Conservation (phyloP, 2,329 filamentous ascomycete genomes). For the Bipolaris gigantea region DNA sequence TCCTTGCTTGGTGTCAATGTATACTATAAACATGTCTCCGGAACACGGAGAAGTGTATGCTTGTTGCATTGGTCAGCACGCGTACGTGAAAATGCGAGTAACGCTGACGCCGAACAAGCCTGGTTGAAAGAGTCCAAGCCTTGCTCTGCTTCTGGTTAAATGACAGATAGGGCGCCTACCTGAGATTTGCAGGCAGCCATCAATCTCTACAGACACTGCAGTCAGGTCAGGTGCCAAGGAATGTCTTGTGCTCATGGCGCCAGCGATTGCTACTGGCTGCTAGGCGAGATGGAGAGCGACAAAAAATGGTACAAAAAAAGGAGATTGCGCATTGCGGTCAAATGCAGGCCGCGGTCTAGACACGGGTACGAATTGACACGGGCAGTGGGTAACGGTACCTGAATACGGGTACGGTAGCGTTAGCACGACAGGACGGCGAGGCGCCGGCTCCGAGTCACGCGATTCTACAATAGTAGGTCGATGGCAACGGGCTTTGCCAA, state of each 20-base stretch:
- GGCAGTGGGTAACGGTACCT: not conserved
- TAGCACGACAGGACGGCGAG: not conserved
- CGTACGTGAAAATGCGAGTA: not conserved
- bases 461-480: slow-evolving; percentile 5
- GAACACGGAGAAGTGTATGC: not conserved
- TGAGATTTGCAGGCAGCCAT: not conserved
- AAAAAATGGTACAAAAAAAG: slow-evolving; percentile 12
- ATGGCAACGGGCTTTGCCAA: not conserved
- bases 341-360: slow-evolving; percentile 1
- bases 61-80: not conserved
- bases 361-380: slow-evolving; percentile 1
- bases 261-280: slow-evolving; percentile 10
- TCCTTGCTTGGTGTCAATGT: not conserved
- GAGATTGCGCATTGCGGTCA: slow-evolving; percentile 19
- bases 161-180: not conserved
- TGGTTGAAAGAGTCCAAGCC: not conserved
- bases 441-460: slow-evolving; percentile 13
- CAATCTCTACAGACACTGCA: slow-evolving; percentile 8
- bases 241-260: slow-evolving; percentile 16
- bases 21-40: not conserved
- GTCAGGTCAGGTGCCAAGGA: slow-evolving; percentile 6
- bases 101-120: not conserved
- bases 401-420: not conserved
- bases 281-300: slow-evolving; percentile 25
- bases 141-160: not conserved